A percentile compares a stretch with the other conserved stretches of the same genome.
These are phyloP conservation scores for Paecilomyces sp. DNA, from an alignment of 2,329 filamentous ascomycete species.

Conservation along the genomic window DNA sequence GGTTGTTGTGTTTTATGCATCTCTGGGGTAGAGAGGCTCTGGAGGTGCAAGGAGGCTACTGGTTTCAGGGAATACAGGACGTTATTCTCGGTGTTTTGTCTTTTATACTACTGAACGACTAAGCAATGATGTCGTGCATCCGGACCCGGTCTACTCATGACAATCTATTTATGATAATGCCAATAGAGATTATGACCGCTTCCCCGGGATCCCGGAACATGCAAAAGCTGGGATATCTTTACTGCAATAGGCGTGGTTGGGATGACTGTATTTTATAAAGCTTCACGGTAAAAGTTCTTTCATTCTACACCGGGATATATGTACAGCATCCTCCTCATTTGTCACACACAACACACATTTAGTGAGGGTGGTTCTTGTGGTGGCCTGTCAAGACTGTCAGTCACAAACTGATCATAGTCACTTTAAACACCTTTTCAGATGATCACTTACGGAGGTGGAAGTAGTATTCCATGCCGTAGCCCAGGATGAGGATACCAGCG, in stretches of 20 bases:
- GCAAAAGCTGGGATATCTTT: not conserved
- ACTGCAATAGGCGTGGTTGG: constrained; percentile 2
- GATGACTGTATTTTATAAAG: constrained; percentile 4
- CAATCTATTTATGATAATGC: not conserved
- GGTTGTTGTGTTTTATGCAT: not conserved
- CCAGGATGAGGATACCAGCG: constrained; percentile 66
- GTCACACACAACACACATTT: constrained; percentile 34
- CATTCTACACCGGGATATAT: constrained; percentile 30
- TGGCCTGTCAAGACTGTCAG: constrained; percentile 57
- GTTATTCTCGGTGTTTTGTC: not conserved
- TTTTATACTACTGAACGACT: not conserved
- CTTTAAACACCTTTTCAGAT: constrained; percentile 4
- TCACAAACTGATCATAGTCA: not conserved
- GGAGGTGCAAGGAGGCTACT: not conserved
- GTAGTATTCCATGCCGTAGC: constrained; percentile 99
- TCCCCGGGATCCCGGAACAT: not conserved
- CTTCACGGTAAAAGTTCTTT: constrained; percentile 24
- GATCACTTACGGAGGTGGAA: constrained; percentile 88
- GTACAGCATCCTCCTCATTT: constrained; percentile 29
- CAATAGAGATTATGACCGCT: not conserved
- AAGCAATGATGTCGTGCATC: not conserved
- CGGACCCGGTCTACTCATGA: not conserved
- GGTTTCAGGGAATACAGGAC: not conserved
- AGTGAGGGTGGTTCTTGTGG: constrained; percentile 99
- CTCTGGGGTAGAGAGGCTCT: not conserved